phyloP scores from a whole-genome alignment of 1,284 basidiomycete species.

The Takashimella koratensis region DNA sequence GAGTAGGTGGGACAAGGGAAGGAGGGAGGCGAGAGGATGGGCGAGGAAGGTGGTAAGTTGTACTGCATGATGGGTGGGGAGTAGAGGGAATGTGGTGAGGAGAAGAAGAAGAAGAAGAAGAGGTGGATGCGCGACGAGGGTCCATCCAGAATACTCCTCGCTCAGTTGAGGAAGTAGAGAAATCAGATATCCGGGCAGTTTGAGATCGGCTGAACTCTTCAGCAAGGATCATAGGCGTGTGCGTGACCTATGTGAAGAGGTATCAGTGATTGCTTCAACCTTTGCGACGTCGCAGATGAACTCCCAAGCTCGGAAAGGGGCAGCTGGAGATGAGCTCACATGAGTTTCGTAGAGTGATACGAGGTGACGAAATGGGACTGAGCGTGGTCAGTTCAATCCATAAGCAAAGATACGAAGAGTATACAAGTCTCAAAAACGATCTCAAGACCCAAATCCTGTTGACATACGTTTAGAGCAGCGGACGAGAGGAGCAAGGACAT shows the following conservation, averaged over 20 bases:
- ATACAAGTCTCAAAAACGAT: slow-evolving; percentile 1
- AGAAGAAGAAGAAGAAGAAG: not conserved
- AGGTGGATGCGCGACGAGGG: slow-evolving; percentile 4
- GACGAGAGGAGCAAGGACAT: slow-evolving; percentile 56
- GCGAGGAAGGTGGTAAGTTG: slow-evolving; percentile 22
- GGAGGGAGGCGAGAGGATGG: slow-evolving; percentile 33
- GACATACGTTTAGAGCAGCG: slow-evolving; percentile 55
- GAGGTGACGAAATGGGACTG: slow-evolving; percentile 57
- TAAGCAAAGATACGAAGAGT: too few relatives aligned
- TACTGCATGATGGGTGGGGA: not conserved
- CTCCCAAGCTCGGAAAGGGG: too few relatives aligned
- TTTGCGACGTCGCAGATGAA: too few relatives aligned
- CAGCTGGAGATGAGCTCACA: too few relatives aligned
- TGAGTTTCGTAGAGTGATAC: slow-evolving; percentile 58
- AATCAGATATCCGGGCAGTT: slow-evolving; percentile 56
- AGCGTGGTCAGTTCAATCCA: too few relatives aligned
- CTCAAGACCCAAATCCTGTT: not conserved
- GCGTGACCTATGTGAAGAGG: slow-evolving; percentile 54
- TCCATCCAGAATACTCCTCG: slow-evolving; percentile 54
- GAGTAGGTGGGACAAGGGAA: slow-evolving; percentile 22
- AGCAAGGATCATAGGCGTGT: slow-evolving; percentile 61
- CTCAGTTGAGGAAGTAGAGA: slow-evolving; percentile 54
- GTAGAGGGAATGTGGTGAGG: not conserved
- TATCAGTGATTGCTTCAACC: not conserved
- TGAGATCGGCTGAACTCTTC: slow-evolving; percentile 57